These are phyloP conservation scores for Tetracentron sinense DNA, from an alignment of 164 flowering plant genomes.

Conservation along the genomic window DNA sequence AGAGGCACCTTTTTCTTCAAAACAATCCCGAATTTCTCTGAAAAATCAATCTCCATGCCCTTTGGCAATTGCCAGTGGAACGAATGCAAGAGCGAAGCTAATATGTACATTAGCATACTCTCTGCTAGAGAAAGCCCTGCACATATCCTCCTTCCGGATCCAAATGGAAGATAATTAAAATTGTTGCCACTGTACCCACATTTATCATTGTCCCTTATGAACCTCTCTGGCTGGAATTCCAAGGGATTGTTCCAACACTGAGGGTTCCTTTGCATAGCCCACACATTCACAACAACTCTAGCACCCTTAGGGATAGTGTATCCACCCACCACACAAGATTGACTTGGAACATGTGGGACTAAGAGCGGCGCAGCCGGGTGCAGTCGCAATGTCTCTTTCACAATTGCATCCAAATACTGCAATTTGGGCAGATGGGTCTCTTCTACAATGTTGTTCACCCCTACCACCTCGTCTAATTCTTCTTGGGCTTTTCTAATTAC, in stretches of 20 bases:
- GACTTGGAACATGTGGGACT: constrained; percentile 57
- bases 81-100: constrained; percentile 61
- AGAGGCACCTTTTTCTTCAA: constrained; percentile 48
- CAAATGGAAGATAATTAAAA: constrained; percentile 62
- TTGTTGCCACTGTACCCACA: constrained; percentile 53
- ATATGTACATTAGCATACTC: constrained; percentile 41
- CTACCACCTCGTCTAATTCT: constrained; percentile 37
- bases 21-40: constrained; percentile 66
- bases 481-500: constrained; percentile 30
- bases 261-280: constrained; percentile 68
- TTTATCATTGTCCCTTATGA: constrained; percentile 17
- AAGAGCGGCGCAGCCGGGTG: constrained; percentile 44
- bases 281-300: constrained; percentile 53
- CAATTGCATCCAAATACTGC: constrained; percentile 32
- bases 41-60: constrained; percentile 37
- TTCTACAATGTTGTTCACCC: constrained; percentile 31
- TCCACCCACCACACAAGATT: constrained; percentile 41
- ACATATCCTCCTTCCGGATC: constrained; percentile 78
- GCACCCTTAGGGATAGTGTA: constrained; percentile 53
- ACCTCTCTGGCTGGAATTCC: constrained; percentile 63
- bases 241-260: constrained; percentile 47
- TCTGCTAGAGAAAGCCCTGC: constrained; percentile 67
- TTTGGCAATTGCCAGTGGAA: constrained; percentile 55
- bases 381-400: constrained; percentile 42
- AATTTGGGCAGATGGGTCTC: constrained; percentile 39